Base-by-base conservation (phyloP, 2,329 filamentous ascomycete species). In the Juglanconis sp. region DNA sequence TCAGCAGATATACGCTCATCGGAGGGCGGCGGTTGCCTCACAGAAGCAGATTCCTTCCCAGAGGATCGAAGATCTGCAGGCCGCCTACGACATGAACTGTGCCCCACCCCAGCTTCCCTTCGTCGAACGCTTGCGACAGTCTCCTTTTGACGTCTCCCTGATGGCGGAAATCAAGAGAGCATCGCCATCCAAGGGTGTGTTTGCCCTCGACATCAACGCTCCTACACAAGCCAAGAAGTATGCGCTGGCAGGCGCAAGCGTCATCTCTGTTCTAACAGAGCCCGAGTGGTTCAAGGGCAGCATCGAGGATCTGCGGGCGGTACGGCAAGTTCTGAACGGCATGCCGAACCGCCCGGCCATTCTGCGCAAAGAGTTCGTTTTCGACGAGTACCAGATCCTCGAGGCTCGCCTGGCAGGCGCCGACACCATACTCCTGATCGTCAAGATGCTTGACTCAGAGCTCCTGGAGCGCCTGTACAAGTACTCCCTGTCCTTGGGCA, bases 251-350 rank as follows among this genome's bases (percentile, higher is more conserved):
- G 96, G 95, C 13, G 95, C 95, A 52, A 98, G 94, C 72, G 92
- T 96, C 44, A 99, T 99, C 66, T 98, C 95, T 1, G 95, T 99
- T n/a, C 83, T 99, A 51, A 99, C 95, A 0, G 95, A 99, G 75
- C 95, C 96, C 0, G 90, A 98, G 71, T 99, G 95, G 95, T 99
- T 99, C 81, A 98, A 97, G 77, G 95, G 95, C 52, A 96, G 90
- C 74, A 93, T 99, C 63, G 94, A 99, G 61, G 95, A 99, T 72
- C 78, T 99, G 57, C 86, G 90, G 62, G 87, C 89, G 38, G 95
- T 98, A 35, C 87, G 95, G 49, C 90, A 94, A 73, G 92, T 91
- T 53, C 79, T 99, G n/a, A 86, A 92, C 68, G 89, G 90, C 11
- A 92, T 99, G 88, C 88, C 91, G 1, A 96, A 97, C 72, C 85